Base-by-base conservation (phyloP, 1,284 basidiomycete genomes). In the Fomitopsis schrenkii region DNA sequence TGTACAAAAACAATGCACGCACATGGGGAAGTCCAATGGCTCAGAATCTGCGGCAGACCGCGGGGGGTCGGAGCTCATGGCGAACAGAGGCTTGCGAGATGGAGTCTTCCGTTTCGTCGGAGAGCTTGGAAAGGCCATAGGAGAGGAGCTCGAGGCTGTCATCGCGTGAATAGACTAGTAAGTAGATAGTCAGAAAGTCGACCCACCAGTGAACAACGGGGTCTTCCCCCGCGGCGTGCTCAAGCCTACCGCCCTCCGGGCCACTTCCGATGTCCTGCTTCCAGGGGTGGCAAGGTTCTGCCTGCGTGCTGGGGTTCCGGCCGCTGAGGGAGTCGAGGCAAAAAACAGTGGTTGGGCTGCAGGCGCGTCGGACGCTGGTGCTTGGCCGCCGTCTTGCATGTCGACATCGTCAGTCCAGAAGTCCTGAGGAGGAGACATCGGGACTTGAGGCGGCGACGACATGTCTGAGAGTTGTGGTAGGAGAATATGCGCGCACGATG, bases 51-150 rank as follows among this genome's bases (percentile, higher is more conserved):
- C 71, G 26, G 73, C 76, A 5, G 69, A 72, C 22, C 70, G 68
- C 3, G 71, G 68, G 35, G 66, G 58, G 57, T 71, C 70, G 15
- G 72, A 70, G 46, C 67, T 64, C 30, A 67, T 63, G 12, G 54
- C 65, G 22, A 66, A 63, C 12, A 55, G 60, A 28, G 68, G 74
- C 58, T 72, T 72, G 59, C 76, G 75, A 60, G 71, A 72, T 15
- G 79, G 79, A 8, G 77, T 83, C 66, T 59, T 60, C 36, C 65
- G 82, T 64, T 74, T 76, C 35, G 71, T 72, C 5, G 90, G 86
- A 1, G 88, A 88, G 5, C 84, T 87, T 0, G 89, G 90, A 69
- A 86, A 92, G n/a, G 85, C 79, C 59, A 91, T 76, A 10, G 88
- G 89, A 1, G 89, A 90, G 12, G 86, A 85, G 63, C 83, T 86